These are phyloP conservation scores for Moniliophthora roreri DNA, from an alignment of 1,284 basidiomycete species.

Conservation along the genomic window DNA sequence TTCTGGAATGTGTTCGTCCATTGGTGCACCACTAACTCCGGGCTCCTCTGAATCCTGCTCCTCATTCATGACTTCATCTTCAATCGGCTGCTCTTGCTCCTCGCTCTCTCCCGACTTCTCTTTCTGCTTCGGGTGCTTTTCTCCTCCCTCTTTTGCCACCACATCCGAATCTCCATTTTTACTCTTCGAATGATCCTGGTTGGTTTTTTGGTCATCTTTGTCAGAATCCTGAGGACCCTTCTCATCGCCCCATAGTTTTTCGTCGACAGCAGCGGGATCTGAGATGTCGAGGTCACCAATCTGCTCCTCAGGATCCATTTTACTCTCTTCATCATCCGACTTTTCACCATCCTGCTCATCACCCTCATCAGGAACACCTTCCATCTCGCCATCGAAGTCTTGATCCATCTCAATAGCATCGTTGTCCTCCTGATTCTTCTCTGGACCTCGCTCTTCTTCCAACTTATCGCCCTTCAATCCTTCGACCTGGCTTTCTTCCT, in stretches of 20 bases:
- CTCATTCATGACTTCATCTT: conserved; percentile 33
- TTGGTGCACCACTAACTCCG: conserved; percentile 58
- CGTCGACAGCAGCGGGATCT: conserved; percentile 90
- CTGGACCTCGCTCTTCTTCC: conserved; percentile 48
- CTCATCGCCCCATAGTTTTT: conserved; percentile 96
- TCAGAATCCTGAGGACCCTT: conserved; percentile 49
- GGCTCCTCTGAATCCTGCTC: conserved; percentile 42
- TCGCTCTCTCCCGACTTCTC: conserved; percentile 35
- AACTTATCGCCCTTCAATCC: conserved; percentile 81
- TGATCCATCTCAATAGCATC: conserved; percentile 77
- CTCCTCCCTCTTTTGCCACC: conserved; percentile 70
- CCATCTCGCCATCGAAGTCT: conserved; percentile 80
- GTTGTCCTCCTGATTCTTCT: conserved; percentile 52
- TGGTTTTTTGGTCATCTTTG: conserved; percentile 49
- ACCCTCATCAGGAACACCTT: conserved; percentile 72
- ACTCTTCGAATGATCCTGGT: conserved; percentile 50
- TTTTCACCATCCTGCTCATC: conserved; percentile 56
- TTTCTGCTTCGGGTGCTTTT: conserved; percentile 33
- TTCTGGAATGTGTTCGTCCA: conserved; percentile 74
- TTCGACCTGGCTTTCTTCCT: conserved; percentile 96
- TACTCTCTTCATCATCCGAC: conserved; percentile 54
- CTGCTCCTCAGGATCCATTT: conserved; percentile 77
- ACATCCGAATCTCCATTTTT: conserved; percentile 63
- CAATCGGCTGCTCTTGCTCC: conserved; percentile 32
- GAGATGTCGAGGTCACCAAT: conserved; percentile 83